Evolutionary conservation across 352 stramenopile species (phyloP).

Genomic region (Achlya hypogyna): DNA sequence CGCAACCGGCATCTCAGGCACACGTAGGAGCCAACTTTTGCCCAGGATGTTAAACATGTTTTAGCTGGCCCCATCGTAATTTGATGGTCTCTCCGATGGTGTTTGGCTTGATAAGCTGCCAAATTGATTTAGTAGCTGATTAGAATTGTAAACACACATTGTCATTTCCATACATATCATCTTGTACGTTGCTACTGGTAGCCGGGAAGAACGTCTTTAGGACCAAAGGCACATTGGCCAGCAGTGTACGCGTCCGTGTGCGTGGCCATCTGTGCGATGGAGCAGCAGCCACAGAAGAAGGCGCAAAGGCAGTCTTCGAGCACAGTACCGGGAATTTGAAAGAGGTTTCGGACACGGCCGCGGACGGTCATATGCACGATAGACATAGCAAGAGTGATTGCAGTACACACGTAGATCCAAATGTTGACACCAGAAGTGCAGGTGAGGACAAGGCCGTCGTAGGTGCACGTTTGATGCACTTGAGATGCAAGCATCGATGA

Average conservation of each 20-base stretch:
- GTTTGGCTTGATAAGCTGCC: too few species aligned
- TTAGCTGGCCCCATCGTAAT: too few species aligned
- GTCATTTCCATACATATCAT: too few species aligned
- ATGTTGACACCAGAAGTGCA: background rate
- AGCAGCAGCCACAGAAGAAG: constrained; percentile 15
- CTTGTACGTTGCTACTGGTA: background rate
- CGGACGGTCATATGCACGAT: background rate
- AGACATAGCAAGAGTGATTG: background rate
- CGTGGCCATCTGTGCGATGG: constrained; percentile 12
- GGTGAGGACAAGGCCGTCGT: background rate
- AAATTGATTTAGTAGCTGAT: too few species aligned
- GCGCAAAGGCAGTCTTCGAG: constrained; percentile 13
- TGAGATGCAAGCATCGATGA: background rate
- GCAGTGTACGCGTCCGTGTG: constrained; percentile 2
- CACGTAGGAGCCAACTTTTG: too few species aligned
- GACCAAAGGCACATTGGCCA: background rate
- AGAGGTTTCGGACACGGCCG: background rate
- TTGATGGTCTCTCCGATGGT: too few species aligned
- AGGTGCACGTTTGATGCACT: background rate
- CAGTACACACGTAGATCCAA: background rate
- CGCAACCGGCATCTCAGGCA: too few species aligned
- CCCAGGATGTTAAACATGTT: too few species aligned
- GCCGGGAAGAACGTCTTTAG: constrained; percentile 9
- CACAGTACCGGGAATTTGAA: constrained; percentile 15
- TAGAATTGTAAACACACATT: too few species aligned